Evolutionary conservation across 768 basidiomycete species (phyloP).

Genomic region (Hysterangium stoloniferum): DNA sequence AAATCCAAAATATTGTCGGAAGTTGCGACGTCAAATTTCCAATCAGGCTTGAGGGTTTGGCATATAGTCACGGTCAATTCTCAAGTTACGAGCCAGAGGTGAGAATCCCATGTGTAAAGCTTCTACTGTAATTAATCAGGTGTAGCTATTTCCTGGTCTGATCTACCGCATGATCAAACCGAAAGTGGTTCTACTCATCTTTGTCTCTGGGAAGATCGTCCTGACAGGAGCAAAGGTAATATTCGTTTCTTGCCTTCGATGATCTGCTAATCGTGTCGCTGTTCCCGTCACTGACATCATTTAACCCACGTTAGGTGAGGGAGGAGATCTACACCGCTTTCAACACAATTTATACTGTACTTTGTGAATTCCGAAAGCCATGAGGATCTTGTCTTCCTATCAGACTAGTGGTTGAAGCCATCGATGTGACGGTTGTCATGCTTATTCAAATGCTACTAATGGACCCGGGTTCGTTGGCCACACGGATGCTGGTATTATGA

Average conservation of each 20-base stretch:
- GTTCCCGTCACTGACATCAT: constrained; percentile 39
- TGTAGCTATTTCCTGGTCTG: constrained; percentile 92
- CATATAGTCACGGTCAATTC: constrained; percentile 97
- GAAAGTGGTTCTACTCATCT: constrained; percentile 96
- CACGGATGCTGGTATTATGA: too few species aligned
- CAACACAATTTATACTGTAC: constrained; percentile 98
- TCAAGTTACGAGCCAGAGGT: constrained; percentile 98
- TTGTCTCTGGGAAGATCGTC: constrained; percentile 99
- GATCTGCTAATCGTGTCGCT: constrained; percentile 39
- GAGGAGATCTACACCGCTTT: constrained; percentile 99
- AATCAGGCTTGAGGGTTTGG: constrained; percentile 93
- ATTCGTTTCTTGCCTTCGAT: constrained; percentile 18
- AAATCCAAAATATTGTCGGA: constrained; percentile 99
- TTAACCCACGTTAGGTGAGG: constrained; percentile 71
- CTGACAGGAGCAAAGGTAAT: constrained; percentile 96
- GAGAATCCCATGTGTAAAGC: constrained; percentile 2
- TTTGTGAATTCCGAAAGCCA: constrained; percentile 91
- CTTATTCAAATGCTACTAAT: neutral
- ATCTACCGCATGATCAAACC: constrained; percentile 99
- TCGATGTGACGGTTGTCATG: neutral
- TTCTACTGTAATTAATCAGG: constrained; percentile 10
- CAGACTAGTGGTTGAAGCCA: neutral
- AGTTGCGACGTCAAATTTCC: constrained; percentile 99
- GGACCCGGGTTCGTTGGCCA: neutral
- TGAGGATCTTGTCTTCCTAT: neutral